Percentiles rank a stretch among this genome's conserved stretches.
Evolutionary conservation across 78 protist species (phyloP).

Genomic region (Cavenderia fasciculata): DNA sequence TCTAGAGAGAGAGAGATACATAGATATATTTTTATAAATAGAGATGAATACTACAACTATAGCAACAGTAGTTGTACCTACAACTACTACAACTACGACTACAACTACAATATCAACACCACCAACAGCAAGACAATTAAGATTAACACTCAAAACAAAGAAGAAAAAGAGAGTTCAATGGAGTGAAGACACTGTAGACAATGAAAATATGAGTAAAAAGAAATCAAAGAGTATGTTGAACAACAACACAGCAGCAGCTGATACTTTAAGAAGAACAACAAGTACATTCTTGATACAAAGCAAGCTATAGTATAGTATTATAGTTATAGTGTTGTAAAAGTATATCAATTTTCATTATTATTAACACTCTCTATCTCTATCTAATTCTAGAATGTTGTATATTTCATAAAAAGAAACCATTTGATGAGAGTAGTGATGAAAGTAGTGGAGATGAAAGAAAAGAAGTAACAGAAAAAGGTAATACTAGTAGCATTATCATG

Average conservation of each 20-base stretch:
- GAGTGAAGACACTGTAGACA: slow-evolving; percentile 51
- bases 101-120: neutral
- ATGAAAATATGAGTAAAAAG: slow-evolving; percentile 37
- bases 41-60: neutral
- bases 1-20: neutral
- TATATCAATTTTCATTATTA: too few relatives aligned
- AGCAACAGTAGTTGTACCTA: neutral
- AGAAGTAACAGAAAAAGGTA: neutral
- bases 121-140: neutral
- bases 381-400: slow-evolving; percentile 53
- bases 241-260: too few relatives aligned
- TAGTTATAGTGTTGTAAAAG: too few relatives aligned
- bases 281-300: too few relatives aligned
- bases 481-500: neutral
- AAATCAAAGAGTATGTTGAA: slow-evolving; percentile 52
- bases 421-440: slow-evolving; percentile 71
- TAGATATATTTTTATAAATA: neutral
- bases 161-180: slow-evolving; percentile 70
- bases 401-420: slow-evolving; percentile 75
- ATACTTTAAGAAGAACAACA: too few relatives aligned
- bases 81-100: neutral
- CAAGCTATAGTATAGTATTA: too few relatives aligned
- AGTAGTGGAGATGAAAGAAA: slow-evolving; percentile 21
- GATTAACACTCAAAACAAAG: slow-evolving; percentile 26
- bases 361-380: neutral